phyloP scores from a whole-genome alignment of 73 alveolate species.

The Paraurostyla sp. region DNA sequence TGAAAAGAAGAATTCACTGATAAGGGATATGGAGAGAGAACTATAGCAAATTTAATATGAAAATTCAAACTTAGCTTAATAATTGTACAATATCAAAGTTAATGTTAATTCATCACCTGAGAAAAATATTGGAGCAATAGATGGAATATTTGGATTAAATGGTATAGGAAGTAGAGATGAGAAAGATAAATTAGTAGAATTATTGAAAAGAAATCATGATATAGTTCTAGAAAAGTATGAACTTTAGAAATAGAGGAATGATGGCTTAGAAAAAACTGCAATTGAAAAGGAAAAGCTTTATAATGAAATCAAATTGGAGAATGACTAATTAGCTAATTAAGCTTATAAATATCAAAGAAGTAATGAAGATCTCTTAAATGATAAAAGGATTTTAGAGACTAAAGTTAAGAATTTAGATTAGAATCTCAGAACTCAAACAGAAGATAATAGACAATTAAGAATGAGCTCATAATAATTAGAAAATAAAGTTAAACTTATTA shows the following conservation, averaged over 20 bases:
- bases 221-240: conserved; percentile 68
- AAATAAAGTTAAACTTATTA: background rate
- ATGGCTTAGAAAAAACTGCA: conserved; percentile 58
- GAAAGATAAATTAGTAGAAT: conserved; percentile 51
- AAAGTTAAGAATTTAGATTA: conserved; percentile 39
- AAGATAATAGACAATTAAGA: conserved; percentile 32
- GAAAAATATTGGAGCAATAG: background rate
- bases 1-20: conserved; percentile 17
- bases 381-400: conserved; percentile 47
- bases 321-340: conserved; percentile 53
- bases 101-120: background rate
- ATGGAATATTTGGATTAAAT: conserved; percentile 11
- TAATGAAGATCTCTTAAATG: conserved; percentile 50
- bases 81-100: conserved; percentile 31
- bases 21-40: conserved; percentile 53
- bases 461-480: conserved; percentile 30
- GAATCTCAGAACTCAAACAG: background rate
- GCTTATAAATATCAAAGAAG: conserved; percentile 30
- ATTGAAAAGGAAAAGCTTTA: conserved; percentile 70
- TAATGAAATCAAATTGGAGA: conserved; percentile 61
- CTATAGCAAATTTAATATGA: conserved; percentile 47
- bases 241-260: conserved; percentile 54
- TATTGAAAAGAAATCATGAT: conserved; percentile 69
- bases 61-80: conserved; percentile 46
- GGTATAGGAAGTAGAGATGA: conserved; percentile 60